Base-by-base conservation (phyloP, 768 basidiomycete species). In the Tulasnella sp. region DNA sequence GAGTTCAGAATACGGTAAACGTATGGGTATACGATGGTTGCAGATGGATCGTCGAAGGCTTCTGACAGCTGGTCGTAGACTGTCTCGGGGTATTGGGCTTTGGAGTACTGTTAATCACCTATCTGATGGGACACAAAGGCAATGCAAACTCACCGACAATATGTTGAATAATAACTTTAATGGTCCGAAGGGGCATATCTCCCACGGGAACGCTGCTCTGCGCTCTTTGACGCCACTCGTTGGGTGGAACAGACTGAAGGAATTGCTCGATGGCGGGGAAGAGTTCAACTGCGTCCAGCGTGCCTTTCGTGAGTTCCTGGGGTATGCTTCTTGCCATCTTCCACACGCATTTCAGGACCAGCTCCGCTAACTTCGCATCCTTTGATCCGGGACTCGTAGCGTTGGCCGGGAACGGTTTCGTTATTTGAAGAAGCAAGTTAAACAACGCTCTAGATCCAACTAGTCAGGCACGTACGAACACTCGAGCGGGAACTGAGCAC, bases 161-260 rank as follows among this genome's bases (percentile, higher is more conserved):
- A 67, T 94, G 91, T 70, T 98, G 96, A 34, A 99, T 87, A 63
- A 99, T 89, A 39, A 96, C 93, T 74, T 99, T 99, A 69, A 98
- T 88, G 2, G 96, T 98, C 60, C 96, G 76, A 58, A 99, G 70
- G 2, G 96, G 96, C 93, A 98, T 93, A 65, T 99, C 96, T 23
- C 92, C 93, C 66, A 93, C 86, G 2, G 96, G 93, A 1, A 98
- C 81, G 61, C 84, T 86, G 66, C 88, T 91, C 0, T 83, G 84
- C 8, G 90, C 88, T 61, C 96, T 76, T 11, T 86, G 83, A 51
- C 94, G 81, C 90, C 93, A 99, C 69, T 96, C 92, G 60, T 91
- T 92, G 1, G 96, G 96, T 43, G 90, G 86, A 27, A 98, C 83
- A 1, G 84, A 88, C 65, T 91, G 85, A 48, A 98, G 69, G 71